phyloP scores from a whole-genome alignment of 441 rosid genomes.

The Adansonia madagascariensis region DNA sequence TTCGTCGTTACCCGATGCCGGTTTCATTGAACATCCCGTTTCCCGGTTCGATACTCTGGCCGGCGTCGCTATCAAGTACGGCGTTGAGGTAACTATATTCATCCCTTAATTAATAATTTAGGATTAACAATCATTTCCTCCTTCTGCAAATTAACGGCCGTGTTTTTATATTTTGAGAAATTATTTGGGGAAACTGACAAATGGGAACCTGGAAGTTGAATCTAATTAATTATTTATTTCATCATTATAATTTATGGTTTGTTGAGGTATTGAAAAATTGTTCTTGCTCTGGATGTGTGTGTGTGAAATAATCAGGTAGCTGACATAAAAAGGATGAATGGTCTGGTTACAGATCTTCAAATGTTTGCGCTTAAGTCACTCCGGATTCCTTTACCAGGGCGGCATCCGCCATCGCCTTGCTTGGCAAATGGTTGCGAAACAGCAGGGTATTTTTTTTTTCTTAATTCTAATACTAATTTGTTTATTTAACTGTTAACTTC shows the following conservation, averaged over 20 bases:
- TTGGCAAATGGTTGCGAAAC: slow-evolving; percentile 43
- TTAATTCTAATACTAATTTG: not conserved
- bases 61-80: too few species aligned
- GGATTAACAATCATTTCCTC: too few species aligned
- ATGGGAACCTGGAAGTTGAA: not conserved
- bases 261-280: not conserved
- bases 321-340: too few species aligned
- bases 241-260: not conserved
- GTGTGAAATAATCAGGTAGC: too few species aligned
- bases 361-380: too few species aligned
- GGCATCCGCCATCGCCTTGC: too few species aligned
- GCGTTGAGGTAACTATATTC: too few species aligned
- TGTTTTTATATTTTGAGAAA: not conserved
- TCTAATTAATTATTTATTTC: not conserved
- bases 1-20: too few species aligned
- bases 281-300: not conserved
- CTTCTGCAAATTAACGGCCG: not conserved
- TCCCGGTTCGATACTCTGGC: too few species aligned
- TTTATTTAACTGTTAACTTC: not conserved
- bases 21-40: too few species aligned
- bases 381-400: too few species aligned
- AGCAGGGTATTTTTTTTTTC: slow-evolving; percentile 40
- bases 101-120: not conserved
- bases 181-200: not conserved
- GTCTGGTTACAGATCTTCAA: too few species aligned